Conservation (phyloP, 495 filamentous ascomycete species). For the Astrothelium subdiscretum region DNA sequence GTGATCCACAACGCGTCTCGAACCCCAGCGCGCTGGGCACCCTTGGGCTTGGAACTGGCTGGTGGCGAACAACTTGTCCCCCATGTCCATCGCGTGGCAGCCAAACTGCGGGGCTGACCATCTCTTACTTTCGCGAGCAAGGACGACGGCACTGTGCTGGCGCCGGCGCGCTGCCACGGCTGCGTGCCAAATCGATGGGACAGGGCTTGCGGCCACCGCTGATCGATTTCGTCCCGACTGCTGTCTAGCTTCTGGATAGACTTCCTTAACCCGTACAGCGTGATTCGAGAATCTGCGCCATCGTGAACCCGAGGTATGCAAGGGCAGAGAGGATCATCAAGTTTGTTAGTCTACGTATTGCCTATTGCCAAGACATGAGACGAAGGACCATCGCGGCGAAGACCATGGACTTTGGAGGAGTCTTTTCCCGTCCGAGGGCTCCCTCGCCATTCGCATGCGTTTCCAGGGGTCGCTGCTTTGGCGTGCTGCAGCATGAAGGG, state of each 20-base stretch:
- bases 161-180: neutral
- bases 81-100: constrained; percentile 1
- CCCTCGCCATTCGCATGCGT: neutral
- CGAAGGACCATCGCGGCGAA: neutral
- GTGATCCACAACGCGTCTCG: neutral
- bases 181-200: neutral
- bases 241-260: neutral
- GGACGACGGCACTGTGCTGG: neutral
- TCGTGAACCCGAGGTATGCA: neutral
- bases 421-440: neutral
- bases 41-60: neutral
- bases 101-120: neutral
- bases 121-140: neutral
- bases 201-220: neutral
- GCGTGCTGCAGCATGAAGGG: neutral
- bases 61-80: neutral
- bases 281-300: too few species aligned
- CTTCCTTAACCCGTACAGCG: too few species aligned
- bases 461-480: neutral
- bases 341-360: neutral
- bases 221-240: neutral
- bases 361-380: neutral
- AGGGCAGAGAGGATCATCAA: neutral
- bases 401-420: neutral
- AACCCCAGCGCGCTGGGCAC: neutral